Evolutionary conservation across 192 early-diverging fungal genomes (phyloP), one percentile per base, ranked within the genome.

Genomic region (Backusella sp.): DNA sequence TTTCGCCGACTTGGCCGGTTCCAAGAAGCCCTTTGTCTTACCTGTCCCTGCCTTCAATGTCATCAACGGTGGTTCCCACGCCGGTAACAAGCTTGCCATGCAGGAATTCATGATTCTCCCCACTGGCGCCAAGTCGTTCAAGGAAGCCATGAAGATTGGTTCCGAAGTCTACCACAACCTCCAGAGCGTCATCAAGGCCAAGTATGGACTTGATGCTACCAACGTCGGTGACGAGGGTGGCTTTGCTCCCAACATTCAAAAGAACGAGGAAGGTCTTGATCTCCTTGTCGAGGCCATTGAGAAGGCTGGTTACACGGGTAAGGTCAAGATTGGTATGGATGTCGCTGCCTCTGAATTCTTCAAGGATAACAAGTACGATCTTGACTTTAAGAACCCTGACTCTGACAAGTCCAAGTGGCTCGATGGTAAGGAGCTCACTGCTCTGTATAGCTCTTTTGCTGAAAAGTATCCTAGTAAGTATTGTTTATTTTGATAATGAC

Each of bases 51-150:
- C 93, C 68, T 96, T 99, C 90, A 99, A 99, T 90, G 96, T 99
- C 79, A 96, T 99, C 89, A 99, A 99, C 90, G 97, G 97, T 82
- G 97, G 97, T 73, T 95, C 94, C 70, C 97, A 99, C 85, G 97
- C 97, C 53, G 97, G 97, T 78, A 99, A 99, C 94, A 98, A 97
- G 89, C 91, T 99, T 73, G 98, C 98, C 77, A 97, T 99, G 96
- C 98, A 99, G 86, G 98, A 99, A 88, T 99, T 98, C 89, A 99
- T 99, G 98, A 99, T 99, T 79, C 85, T 98, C 81, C 97, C 97
- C 73, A 96, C 95, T 67, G 97, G 97, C 77, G 97, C 97, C 41
- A 69, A 84, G 42, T 92, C 92, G 35, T 99, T 98, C 87, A 83
- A 93, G 42, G 96, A 99, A 86, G 97, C 97, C 79, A 96, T 99